Base-by-base conservation (phyloP, 2,329 filamentous ascomycete genomes). In the Bertia moriformis region DNA sequence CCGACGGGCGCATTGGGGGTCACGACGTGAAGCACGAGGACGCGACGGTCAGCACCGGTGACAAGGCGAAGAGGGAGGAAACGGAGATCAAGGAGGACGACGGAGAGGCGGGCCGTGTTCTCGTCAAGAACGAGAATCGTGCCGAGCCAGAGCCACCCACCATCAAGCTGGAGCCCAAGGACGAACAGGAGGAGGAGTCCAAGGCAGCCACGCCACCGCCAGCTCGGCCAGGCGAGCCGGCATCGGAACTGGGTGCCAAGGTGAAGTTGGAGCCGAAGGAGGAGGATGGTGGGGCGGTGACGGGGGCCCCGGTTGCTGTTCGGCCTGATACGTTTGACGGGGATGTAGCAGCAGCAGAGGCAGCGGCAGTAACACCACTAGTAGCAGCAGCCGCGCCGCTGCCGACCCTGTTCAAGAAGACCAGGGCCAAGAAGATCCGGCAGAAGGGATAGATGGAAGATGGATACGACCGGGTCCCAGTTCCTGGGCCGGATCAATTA, bases 341-440 rank as follows among this genome's bases (percentile, higher is more conserved):
- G 18, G 41, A 19, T 10, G 36, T 40, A 12, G 45, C 43, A 17
- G 29, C 45, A 32, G 36, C 45, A n/a, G 50, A 46, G 40, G 39
- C 40, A 27, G 47, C 51, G 14, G 45, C 48, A 19, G 49, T 45
- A 29, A 35, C 39, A 36, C 18, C 41, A 41, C n/a, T n/a, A n/a
- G n/a, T n/a, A n/a, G 42, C 43, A 45, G 40, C 43, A 33, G 43
- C 41, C 22, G 47, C 7, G 46, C 53, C 2, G 51, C 63, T 10
- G 65, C 70, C 2, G 68, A n/a, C 86, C 2, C 63, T 86, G 3
- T 91, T 89, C 59, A 89, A 88, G 60, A 88, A 87, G 61, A 66
- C 83, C 40, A 89, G 86, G 51, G 65, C 74, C 13, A 81, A 77
- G 62, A 71, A 67, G 38, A 65, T 77, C 24, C 68, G 75, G 15